phyloP scores from a whole-genome alignment of 2,329 filamentous ascomycete species.

The Fusarium nurragi region DNA sequence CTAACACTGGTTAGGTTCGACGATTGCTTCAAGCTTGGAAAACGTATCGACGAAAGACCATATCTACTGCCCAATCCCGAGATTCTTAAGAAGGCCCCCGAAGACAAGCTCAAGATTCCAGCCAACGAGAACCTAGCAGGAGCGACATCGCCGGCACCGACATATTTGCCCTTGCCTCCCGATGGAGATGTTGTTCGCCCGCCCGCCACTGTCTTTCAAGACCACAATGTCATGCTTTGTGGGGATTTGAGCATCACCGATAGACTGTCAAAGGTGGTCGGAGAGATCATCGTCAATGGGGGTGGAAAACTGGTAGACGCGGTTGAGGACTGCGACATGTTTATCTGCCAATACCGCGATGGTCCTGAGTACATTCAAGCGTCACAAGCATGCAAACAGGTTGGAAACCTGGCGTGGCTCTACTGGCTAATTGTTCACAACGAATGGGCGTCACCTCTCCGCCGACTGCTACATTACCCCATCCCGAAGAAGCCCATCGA shows the following conservation, averaged over 20 bases:
- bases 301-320: slow-evolving; percentile 74
- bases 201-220: slow-evolving; percentile 77
- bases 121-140: slow-evolving; percentile 71
- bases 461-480: slow-evolving; percentile 89
- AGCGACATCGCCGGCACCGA: slow-evolving; percentile 64
- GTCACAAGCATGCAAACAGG: slow-evolving; percentile 79
- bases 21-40: slow-evolving; percentile 92
- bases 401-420: slow-evolving; percentile 93
- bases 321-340: slow-evolving; percentile 79
- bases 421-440: slow-evolving; percentile 92
- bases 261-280: slow-evolving; percentile 73
- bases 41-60: slow-evolving; percentile 86
- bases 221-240: slow-evolving; percentile 80
- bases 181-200: slow-evolving; percentile 55
- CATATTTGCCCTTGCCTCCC: slow-evolving; percentile 56
- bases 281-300: slow-evolving; percentile 74
- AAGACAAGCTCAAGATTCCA: slow-evolving; percentile 66
- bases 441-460: slow-evolving; percentile 85
- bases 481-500: slow-evolving; percentile 79
- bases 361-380: slow-evolving; percentile 81
- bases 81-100: slow-evolving; percentile 70
- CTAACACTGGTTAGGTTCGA: slow-evolving; percentile 76
- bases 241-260: slow-evolving; percentile 75
- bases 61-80: slow-evolving; percentile 89
- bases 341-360: slow-evolving; percentile 87